Percentiles rank a stretch among this genome's conserved stretches.
Evolutionary conservation across 208 protist species (phyloP).

Genomic region (Naegleria lovaniensis): DNA sequence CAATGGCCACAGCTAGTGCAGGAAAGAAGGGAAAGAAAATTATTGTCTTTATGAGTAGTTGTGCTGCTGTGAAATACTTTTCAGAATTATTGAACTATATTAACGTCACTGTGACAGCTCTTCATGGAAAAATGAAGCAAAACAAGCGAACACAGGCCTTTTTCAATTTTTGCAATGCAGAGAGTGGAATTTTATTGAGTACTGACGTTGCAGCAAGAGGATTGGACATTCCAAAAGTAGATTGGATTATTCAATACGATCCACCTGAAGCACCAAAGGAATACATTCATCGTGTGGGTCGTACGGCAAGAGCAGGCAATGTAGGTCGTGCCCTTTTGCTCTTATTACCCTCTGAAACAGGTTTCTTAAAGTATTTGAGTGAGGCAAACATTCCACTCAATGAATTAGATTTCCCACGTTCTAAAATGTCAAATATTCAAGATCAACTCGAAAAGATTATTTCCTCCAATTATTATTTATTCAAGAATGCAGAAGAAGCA

Average conservation of each 20-base stretch:
- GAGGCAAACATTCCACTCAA: constrained; percentile 88
- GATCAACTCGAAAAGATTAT: constrained; percentile 93
- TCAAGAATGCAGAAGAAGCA: constrained; percentile 88
- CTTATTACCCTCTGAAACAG: constrained; percentile 93
- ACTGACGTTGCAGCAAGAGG: constrained; percentile 98
- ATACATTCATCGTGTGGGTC: constrained; percentile 98
- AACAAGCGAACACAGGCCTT: constrained; percentile 97
- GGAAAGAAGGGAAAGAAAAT: constrained; percentile 69
- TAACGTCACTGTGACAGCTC: constrained; percentile 95
- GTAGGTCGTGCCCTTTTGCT: constrained; percentile 90
- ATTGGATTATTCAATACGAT: constrained; percentile 99
- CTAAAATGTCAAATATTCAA: constrained; percentile 82
- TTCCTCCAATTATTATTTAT: constrained; percentile 96
- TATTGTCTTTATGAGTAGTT: constrained; percentile 97
- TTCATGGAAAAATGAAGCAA: constrained; percentile 99
- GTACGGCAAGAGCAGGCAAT: constrained; percentile 88
- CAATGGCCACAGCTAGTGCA: constrained; percentile 57
- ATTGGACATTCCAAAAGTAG: constrained; percentile 95
- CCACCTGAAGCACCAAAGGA: constrained; percentile 98
- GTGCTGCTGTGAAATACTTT: constrained; percentile 96
- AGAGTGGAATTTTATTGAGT: constrained; percentile 94
- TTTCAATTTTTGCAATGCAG: constrained; percentile 97
- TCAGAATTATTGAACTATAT: constrained; percentile 99
- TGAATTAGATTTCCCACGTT: constrained; percentile 93
- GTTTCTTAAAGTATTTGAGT: constrained; percentile 96